Evolutionary conservation across 2,329 filamentous ascomycete genomes (phyloP), one percentile per base, ranked within the genome.

Genomic region (Alternaria ethzedia): DNA sequence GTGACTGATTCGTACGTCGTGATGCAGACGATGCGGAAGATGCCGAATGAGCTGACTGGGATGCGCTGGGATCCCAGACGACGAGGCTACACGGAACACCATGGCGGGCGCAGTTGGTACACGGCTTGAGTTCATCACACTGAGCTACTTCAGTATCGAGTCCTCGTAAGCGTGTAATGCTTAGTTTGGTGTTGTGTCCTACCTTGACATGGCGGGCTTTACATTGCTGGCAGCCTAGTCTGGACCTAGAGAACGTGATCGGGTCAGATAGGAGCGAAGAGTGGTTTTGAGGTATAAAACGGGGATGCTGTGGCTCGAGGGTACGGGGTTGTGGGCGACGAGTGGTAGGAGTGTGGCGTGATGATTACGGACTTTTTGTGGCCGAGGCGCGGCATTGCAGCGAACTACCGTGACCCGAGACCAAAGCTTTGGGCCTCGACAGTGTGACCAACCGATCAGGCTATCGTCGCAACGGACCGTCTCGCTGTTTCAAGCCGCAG

Each of bases 151-250:
- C 59, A 74, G 66, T 50, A 58, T 49, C 28, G 44, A 26, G 26
- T 26, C 21, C 25, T 25, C 9, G 28, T 54, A 36, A 41, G 61
- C 47, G 61, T 62, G 57, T 58, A 52, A 64, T 49, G 47, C 54
- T 25, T 46, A 10, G 21, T 28, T 21, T 10, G 30, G 15, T 6
- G 23, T 49, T 21, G 45, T 49, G 51, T 65, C 73, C 56, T 66
- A 79, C 78, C 70, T 80, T 80, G 12, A 80, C 78, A 64, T 79
- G 78, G 54, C 78, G 73, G 54, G 71, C 70, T 66, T 80, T 80
- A 64, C 78, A 80, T 63, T 78, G 77, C 50, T 72, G 65, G 60
- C 78, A 80, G 46, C 78, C 78, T 43, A 73, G 54, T 55, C 70
- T 66, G 45, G 70, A 73, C 50, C 68, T 70, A 28, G 25, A 57